phyloP scores from a whole-genome alignment of 306 rosid species.

The Vigna nakashimae region DNA sequence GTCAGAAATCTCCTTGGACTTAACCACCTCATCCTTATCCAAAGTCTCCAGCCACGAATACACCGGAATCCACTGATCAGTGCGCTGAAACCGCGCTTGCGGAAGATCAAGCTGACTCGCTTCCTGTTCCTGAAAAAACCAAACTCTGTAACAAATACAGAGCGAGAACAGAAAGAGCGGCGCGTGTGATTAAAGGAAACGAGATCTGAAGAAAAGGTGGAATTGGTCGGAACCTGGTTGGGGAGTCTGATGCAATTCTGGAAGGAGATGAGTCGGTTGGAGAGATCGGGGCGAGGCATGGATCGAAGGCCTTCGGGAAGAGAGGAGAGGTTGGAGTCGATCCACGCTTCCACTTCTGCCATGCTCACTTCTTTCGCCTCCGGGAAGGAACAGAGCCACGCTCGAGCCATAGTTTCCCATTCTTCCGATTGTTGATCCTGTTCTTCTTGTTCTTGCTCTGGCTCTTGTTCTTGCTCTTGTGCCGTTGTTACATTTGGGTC shows the following conservation, averaged over 20 bases:
- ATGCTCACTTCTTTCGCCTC: slow-evolving; percentile 81
- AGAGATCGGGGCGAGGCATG: slow-evolving; percentile 89
- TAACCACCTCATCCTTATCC: slow-evolving; percentile 80
- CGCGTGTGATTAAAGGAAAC: neutral
- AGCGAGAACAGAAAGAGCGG: neutral
- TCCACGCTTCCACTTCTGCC: slow-evolving; percentile 91
- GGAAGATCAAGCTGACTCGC: slow-evolving; percentile 64
- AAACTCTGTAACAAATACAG: neutral
- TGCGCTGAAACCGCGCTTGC: slow-evolving; percentile 88
- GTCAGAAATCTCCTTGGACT: slow-evolving; percentile 89
- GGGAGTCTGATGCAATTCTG: slow-evolving; percentile 82
- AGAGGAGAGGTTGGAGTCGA: slow-evolving; percentile 74
- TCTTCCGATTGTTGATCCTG: slow-evolving; percentile 58
- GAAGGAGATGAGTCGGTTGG: slow-evolving; percentile 78
- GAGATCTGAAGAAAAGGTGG: neutral
- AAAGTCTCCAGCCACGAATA: slow-evolving; percentile 88
- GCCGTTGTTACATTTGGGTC: slow-evolving; percentile 43
- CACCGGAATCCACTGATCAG: slow-evolving; percentile 91
- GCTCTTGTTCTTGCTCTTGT: slow-evolving; percentile 41
- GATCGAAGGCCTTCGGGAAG: slow-evolving; percentile 79
- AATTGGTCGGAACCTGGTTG: slow-evolving; percentile 20
- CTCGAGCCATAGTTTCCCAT: slow-evolving; percentile 97
- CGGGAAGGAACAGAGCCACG: slow-evolving; percentile 86
- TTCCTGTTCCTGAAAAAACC: slow-evolving; percentile 58
- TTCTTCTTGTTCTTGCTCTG: slow-evolving; percentile 47